Evolutionary conservation across 495 filamentous ascomycete species (phyloP).

Genomic region (Daldinia childiae): DNA sequence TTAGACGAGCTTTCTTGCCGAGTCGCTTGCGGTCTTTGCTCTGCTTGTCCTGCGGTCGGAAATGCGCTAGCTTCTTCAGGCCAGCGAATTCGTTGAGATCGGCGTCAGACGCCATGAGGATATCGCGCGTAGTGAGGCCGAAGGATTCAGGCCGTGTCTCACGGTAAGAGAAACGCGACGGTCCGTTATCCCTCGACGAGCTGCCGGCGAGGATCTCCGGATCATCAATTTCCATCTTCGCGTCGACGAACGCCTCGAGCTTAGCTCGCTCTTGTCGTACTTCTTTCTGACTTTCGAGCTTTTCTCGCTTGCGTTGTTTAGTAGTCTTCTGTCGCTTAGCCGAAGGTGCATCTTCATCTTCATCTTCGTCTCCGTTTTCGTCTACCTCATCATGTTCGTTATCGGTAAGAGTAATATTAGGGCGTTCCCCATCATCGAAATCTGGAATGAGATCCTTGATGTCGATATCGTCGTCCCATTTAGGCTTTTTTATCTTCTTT

Average conservation of each 20-base stretch:
- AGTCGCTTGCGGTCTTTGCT: constrained; percentile 83
- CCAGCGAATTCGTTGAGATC: constrained; percentile 91
- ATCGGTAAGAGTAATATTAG: constrained; percentile 64
- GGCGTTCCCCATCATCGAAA: constrained; percentile 70
- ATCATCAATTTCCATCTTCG: constrained; percentile 76
- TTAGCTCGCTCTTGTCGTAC: constrained; percentile 80
- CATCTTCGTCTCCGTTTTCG: constrained; percentile 50
- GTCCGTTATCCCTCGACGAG: constrained; percentile 33
- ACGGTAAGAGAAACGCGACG: constrained; percentile 79
- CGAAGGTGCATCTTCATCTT: constrained; percentile 55
- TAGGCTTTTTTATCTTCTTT: constrained; percentile 82
- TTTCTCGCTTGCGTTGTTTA: constrained; percentile 71
- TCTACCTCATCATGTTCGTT: constrained; percentile 43
- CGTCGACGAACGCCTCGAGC: constrained; percentile 87
- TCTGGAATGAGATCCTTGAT: constrained; percentile 91
- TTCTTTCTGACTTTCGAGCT: constrained; percentile 74
- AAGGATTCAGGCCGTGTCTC: constrained; percentile 91
- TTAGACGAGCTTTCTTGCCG: constrained; percentile 88
- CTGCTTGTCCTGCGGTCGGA: constrained; percentile 89
- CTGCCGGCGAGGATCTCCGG: constrained; percentile 62
- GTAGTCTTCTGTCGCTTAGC: constrained; percentile 68
- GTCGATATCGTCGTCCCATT: constrained; percentile 96
- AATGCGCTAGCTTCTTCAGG: constrained; percentile 91
- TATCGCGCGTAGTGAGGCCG: constrained; percentile 87
- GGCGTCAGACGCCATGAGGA: constrained; percentile 86